Percentiles rank a stretch among this genome's conserved stretches.
These are phyloP conservation scores for Aspergillus calidoustus DNA, from an alignment of 2,329 filamentous ascomycete species.

Conservation along the genomic window DNA sequence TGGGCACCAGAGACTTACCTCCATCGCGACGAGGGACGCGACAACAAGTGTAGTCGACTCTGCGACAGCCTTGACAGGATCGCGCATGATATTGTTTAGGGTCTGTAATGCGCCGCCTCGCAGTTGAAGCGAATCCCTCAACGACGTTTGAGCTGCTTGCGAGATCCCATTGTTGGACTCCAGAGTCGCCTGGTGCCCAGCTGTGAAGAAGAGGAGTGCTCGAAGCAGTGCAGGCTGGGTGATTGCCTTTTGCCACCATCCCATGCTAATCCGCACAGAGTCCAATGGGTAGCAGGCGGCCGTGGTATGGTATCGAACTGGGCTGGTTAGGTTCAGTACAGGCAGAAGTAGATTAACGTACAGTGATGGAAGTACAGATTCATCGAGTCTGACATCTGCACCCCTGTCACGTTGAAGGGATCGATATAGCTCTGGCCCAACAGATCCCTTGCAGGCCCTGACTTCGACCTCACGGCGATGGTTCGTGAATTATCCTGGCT, in stretches of 20 bases:
- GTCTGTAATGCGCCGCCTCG: constrained; percentile 24
- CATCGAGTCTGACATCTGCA: constrained; percentile 14
- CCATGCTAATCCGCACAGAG: constrained; percentile 21
- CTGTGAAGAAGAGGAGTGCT: constrained; percentile 25
- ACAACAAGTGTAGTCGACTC: constrained; percentile 25
- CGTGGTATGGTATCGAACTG: constrained; percentile 23
- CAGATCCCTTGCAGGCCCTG: constrained; percentile 15
- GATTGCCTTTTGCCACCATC: constrained; percentile 25
- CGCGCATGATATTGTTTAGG: constrained; percentile 20
- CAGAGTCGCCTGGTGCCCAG: constrained; percentile 24
- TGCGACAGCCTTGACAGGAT: constrained; percentile 20
- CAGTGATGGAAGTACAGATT: constrained; percentile 29
- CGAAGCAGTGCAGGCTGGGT: constrained; percentile 25
- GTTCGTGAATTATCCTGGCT: neutral
- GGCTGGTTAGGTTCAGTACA: neutral
- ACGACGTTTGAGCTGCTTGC: constrained; percentile 16
- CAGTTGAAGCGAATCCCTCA: constrained; percentile 23
- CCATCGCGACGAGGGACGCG: constrained; percentile 22
- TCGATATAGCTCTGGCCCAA: constrained; percentile 15
- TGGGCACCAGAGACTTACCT: neutral
- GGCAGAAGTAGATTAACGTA: constrained; percentile 7
- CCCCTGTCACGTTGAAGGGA: constrained; percentile 13
- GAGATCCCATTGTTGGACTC: constrained; percentile 19
- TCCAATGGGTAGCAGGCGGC: constrained; percentile 27
- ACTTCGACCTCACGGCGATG: constrained; percentile 1